Percentiles rank a stretch among this genome's conserved stretches.
phyloP scores from a whole-genome alignment of 140 eudicot species.

The Bidens hawaiensis region DNA sequence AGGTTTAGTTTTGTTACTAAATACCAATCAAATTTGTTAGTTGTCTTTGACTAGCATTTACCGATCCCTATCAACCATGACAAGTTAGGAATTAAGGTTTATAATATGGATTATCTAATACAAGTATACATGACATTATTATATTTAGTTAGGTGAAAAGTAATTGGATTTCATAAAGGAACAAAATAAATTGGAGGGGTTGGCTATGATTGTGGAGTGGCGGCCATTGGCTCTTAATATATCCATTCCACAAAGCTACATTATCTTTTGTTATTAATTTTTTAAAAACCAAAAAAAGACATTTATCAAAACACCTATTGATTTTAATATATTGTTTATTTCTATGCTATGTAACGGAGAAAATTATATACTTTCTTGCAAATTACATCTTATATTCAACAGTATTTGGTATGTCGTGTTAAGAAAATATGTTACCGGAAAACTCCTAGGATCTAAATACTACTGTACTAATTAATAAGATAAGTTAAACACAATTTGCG shows the following conservation, averaged over 20 bases:
- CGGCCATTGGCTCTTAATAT: slow-evolving; percentile 36
- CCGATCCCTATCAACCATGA: no score
- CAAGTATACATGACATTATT: neutral
- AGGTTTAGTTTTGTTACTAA: no score
- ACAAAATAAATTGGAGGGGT: neutral
- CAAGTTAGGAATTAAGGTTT: neutral
- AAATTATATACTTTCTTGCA: no score
- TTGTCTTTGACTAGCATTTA: no score
- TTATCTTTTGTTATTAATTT: neutral
- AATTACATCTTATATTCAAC: no score
- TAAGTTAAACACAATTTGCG: no score
- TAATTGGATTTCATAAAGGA: neutral
- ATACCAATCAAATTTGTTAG: no score
- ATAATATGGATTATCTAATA: neutral
- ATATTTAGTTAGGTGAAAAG: slow-evolving; percentile 8
- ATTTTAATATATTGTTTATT: neutral
- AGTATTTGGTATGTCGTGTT: no score
- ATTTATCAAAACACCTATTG: neutral
- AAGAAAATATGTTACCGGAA: no score
- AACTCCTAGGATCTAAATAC: no score
- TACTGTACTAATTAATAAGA: no score
- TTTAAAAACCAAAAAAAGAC: neutral
- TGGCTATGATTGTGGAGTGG: slow-evolving; percentile 12
- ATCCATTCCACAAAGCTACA: slow-evolving; percentile 7
- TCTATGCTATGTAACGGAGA: no score